Evolutionary conservation across 345 rosid genomes (phyloP).

Genomic region (Euphorbia pulcherrima): DNA sequence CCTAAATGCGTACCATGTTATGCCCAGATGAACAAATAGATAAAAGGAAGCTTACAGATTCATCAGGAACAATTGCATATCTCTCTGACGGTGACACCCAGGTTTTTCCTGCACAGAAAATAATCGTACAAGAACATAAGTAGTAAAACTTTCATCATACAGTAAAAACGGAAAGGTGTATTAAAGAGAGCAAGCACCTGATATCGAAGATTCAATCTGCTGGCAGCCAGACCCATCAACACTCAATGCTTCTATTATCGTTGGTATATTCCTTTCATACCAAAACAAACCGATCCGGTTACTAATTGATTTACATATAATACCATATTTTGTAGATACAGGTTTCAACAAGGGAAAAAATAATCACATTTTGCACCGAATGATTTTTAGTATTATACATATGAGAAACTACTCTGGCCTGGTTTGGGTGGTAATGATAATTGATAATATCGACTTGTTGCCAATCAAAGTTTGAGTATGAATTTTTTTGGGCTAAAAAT

Average conservation of each 20-base stretch:
- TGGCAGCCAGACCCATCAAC: slow-evolving; percentile 79
- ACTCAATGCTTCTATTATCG: slow-evolving; percentile 67
- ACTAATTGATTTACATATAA: too few relatives aligned
- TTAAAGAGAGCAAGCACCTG: slow-evolving; percentile 70
- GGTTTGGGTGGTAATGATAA: not conserved
- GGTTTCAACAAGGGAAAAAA: too few relatives aligned
- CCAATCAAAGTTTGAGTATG: not conserved
- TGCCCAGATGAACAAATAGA: not conserved
- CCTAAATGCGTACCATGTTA: too few relatives aligned
- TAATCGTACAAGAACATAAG: slow-evolving; percentile 1
- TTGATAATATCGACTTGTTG: not conserved
- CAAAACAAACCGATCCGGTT: not conserved
- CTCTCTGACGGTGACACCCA: slow-evolving; percentile 86
- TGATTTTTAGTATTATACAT: not conserved
- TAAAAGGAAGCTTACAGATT: slow-evolving; percentile 50
- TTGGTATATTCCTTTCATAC: slow-evolving; percentile 56
- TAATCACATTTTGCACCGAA: slow-evolving; percentile 2
- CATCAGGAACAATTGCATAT: slow-evolving; percentile 92
- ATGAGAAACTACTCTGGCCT: not conserved
- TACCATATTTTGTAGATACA: not conserved
- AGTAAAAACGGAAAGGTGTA: too few relatives aligned
- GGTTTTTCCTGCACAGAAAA: slow-evolving; percentile 46
- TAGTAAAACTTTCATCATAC: too few relatives aligned
- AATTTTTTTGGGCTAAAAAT: too few relatives aligned
- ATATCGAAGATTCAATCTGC: slow-evolving; percentile 59